Evolutionary conservation across 2,329 filamentous ascomycete species (phyloP).

Genomic region (Neoascochyta sp.): DNA sequence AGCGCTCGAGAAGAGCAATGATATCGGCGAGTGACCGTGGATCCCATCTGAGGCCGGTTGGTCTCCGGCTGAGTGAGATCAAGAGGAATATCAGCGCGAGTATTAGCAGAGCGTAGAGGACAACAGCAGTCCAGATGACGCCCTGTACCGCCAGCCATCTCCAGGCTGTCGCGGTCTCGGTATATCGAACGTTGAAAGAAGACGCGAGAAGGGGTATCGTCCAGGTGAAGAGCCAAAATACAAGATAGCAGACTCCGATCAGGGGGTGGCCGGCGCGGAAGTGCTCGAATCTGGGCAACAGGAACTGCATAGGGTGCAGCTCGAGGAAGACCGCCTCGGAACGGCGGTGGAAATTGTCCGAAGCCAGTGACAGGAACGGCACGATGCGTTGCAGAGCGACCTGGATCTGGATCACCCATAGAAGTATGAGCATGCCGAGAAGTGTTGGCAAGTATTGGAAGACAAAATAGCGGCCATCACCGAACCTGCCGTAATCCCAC

Average conservation of each 20-base stretch:
- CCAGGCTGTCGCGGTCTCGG: constrained; percentile 60
- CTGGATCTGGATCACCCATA: constrained; percentile 75
- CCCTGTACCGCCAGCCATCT: constrained; percentile 75
- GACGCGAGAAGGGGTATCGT: constrained; percentile 78
- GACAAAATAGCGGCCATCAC: constrained; percentile 74
- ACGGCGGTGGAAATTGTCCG: constrained; percentile 56
- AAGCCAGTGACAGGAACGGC: constrained; percentile 75
- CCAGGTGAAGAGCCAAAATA: constrained; percentile 75
- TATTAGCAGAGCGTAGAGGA: constrained; percentile 66
- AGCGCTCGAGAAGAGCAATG: constrained; percentile 71
- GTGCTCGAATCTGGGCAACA: constrained; percentile 65
- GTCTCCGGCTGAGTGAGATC: constrained; percentile 60
- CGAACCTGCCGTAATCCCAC: constrained; percentile 64
- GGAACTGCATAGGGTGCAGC: constrained; percentile 58
- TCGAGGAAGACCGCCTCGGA: constrained; percentile 62
- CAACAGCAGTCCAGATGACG: constrained; percentile 73
- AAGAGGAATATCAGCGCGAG: constrained; percentile 57
- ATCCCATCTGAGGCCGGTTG: constrained; percentile 82
- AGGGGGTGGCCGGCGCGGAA: constrained; percentile 67
- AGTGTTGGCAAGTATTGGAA: constrained; percentile 83
- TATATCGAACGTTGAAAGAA: constrained; percentile 65
- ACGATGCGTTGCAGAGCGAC: constrained; percentile 70
- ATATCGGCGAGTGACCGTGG: constrained; percentile 77
- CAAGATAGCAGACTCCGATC: constrained; percentile 62
- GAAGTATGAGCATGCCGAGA: constrained; percentile 64